Conservation (phyloP, 352 stramenopile genomes). For the Phytophthora niederhauseri region DNA sequence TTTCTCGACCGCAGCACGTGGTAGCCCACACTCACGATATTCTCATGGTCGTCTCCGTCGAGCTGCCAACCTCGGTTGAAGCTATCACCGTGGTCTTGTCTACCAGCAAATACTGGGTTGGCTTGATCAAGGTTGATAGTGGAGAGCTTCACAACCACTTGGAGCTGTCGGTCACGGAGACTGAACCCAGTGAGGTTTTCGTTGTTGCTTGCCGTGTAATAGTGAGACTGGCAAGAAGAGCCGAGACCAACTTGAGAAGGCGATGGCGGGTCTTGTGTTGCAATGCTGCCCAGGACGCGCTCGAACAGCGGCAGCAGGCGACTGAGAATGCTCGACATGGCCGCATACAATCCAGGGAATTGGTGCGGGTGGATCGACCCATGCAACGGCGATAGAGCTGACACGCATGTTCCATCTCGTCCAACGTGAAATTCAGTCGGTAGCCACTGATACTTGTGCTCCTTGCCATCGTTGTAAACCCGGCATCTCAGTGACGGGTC, state of each 20-base stretch:
- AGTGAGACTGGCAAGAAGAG: not conserved
- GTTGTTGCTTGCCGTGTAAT: too few relatives aligned
- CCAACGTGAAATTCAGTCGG: constrained; percentile 21
- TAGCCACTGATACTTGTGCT: constrained; percentile 21
- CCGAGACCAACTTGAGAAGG: constrained; percentile 11
- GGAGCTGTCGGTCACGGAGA: constrained; percentile 11
- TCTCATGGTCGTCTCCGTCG: constrained; percentile 18
- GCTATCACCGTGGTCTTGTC: not conserved
- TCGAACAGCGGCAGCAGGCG: constrained; percentile 19
- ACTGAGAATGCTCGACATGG: constrained; percentile 5
- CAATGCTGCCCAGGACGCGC: constrained; percentile 14
- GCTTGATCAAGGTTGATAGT: constrained; percentile 10
- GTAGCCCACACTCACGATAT: constrained; percentile 20
- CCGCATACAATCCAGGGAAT: constrained; percentile 10
- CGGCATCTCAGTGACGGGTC: constrained; percentile 21
- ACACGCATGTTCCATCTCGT: constrained; percentile 5
- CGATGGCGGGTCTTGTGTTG: constrained; percentile 3
- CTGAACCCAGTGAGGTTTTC: not conserved
- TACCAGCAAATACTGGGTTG: constrained; percentile 1
- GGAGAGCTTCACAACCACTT: constrained; percentile 22
- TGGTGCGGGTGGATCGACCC: constrained; percentile 20
- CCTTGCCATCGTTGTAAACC: not conserved
- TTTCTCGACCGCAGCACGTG: constrained; percentile 16
- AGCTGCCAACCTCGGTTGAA: constrained; percentile 20
- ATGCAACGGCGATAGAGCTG: constrained; percentile 12